Evolutionary conservation across 352 stramenopile species (phyloP), one percentile per base, ranked within the genome.

Genomic region (Globisporangium mamillatum): DNA sequence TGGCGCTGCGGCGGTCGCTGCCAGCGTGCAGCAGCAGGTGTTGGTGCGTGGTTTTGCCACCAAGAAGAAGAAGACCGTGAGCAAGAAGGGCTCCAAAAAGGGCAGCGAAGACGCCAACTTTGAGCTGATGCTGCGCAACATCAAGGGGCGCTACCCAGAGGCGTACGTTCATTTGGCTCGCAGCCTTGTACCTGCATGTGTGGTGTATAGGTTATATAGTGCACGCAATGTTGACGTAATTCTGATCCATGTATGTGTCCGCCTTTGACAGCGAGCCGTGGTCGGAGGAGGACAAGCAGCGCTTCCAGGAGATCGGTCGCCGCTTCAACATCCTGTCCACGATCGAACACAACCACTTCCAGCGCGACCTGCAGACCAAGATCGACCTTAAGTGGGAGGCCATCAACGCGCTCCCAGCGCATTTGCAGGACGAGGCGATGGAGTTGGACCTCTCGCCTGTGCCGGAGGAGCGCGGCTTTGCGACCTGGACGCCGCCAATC

Each of bases 341-440:
- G 60, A 91, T 94, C 59, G 79, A 80, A 78, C 89, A 96, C 84
- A 96, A 96, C 79, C 81, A 94, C 78, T 72, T 90, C 41, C 94
- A 94, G 87, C 83, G 86, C 61, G 88, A 96, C 77, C 58, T 97
- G 73, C 90, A 95, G 75, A 95, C 81, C 67, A 97, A 97, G 82
- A 95, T 97, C 71, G 89, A 96, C 74, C 78, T 97, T 50, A 96
- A 96, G 76, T 95, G 89, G 88, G 89, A 89, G 29, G 90, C 90
- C 27, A 97, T 97, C 75, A 95, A 95, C 67, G 84, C 88, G 60
- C 76, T 97, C 48, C 90, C 88, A 14, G 76, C 65, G 20, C 80
- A 95, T 58, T 68, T 97, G 63, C 88, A 95, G 76, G 74, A 76
- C 7, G 90, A 96, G 66, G 90, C 90, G 29, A 58, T 94, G 34